Conservation (phyloP, 805 yeast genomes). For the Starmera amethionina region DNA sequence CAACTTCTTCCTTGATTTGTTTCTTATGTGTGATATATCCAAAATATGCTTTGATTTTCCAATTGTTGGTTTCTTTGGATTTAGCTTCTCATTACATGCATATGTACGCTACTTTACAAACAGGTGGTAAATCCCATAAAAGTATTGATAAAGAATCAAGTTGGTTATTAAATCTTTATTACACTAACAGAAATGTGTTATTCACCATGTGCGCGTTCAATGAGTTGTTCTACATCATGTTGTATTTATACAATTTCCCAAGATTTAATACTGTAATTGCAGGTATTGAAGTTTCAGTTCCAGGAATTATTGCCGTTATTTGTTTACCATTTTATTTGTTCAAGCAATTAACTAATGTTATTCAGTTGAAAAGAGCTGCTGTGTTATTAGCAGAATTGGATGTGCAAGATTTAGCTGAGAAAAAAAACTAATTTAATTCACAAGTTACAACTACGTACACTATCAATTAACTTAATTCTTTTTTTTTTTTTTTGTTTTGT, state of each 20-base stretch:
- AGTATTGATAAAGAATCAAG: conserved; percentile 62
- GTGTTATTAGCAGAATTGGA: conserved; percentile 69
- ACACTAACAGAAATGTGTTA: conserved; percentile 73
- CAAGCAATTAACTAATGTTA: conserved; percentile 82
- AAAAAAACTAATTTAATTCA: conserved; percentile 5
- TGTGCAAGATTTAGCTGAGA: conserved; percentile 24
- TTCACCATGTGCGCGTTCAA: conserved; percentile 88
- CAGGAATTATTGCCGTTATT: conserved; percentile 44
- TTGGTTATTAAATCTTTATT: conserved; percentile 72
- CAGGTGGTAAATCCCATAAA: conserved; percentile 80
- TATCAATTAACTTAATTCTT: no score
- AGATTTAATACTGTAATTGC: conserved; percentile 17
- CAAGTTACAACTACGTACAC: no score
- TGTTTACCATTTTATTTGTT: conserved; percentile 83
- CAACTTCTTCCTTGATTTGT: conserved; percentile 89
- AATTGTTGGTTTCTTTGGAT: conserved; percentile 72
- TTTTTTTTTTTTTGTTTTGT: no score
- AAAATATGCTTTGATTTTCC: conserved; percentile 48
- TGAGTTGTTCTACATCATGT: conserved; percentile 85
- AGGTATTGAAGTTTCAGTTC: conserved; percentile 41
- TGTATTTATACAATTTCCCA: conserved; percentile 65
- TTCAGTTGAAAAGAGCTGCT: conserved; percentile 85
- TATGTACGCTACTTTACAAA: conserved; percentile 86
- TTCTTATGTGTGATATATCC: conserved; percentile 79
- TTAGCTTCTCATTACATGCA: conserved; percentile 96